These are phyloP conservation scores for Alopecurus myosuroides DNA, from an alignment of 176 grass and related monocot genomes.

Conservation along the genomic window DNA sequence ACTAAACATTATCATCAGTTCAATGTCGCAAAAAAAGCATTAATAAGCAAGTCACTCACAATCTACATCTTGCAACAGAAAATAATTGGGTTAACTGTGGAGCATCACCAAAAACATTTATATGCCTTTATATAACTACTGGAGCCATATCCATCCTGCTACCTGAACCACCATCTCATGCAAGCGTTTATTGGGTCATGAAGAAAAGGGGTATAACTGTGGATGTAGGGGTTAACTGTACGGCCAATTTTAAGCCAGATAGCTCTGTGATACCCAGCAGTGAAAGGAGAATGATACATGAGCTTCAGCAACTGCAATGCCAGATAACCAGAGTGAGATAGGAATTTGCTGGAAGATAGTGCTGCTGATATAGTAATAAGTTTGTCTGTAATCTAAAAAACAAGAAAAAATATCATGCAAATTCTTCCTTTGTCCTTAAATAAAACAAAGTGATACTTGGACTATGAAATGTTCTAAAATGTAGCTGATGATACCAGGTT, in stretches of 20 bases:
- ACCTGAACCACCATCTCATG: conserved; percentile 99
- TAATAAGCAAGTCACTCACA: conserved; percentile 10
- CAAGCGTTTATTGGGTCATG: conserved; percentile 67
- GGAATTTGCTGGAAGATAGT: not conserved
- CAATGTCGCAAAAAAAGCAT: not conserved
- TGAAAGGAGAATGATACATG: conserved; percentile 88
- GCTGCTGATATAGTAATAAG: conserved; percentile 8
- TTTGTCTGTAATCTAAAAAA: not conserved
- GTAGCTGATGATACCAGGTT: not conserved
- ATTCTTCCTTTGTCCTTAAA: not conserved
- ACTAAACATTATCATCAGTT: conserved; percentile 13
- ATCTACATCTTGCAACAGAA: not conserved
- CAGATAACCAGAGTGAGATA: conserved; percentile 25
- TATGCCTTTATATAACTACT: conserved; percentile 26
- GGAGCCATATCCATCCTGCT: conserved; percentile 37
- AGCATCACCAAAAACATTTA: conserved; percentile 17
- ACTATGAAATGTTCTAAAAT: not conserved
- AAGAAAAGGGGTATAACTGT: conserved; percentile 62
- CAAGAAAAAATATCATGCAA: not conserved
- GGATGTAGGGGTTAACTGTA: conserved; percentile 62
- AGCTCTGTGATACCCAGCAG: conserved; percentile 70
- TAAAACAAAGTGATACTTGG: not conserved
- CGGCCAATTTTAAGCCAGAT: conserved; percentile 83
- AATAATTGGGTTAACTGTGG: conserved; percentile 21
- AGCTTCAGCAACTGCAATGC: conserved; percentile 77